A percentile compares a stretch with the other conserved stretches of the same genome.
Conservation (phyloP, 306 rosid species). For the Cucurbita ficifolia region DNA sequence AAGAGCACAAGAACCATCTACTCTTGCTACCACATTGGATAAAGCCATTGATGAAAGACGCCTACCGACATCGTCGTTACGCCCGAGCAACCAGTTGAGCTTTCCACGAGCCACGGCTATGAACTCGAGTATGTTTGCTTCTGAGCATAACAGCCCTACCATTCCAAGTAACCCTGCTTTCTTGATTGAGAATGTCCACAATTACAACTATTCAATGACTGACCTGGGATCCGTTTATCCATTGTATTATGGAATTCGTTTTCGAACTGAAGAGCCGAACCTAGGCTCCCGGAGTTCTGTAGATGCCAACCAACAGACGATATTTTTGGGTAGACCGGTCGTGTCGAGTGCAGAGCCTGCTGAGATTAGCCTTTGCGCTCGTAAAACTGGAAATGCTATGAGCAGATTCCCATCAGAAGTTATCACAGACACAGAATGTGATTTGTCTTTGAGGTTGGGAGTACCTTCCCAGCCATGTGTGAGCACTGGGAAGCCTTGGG, state of each 20-base stretch:
- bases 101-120: constrained; percentile 24
- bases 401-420: constrained; percentile 19
- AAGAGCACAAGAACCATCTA: constrained; percentile 46
- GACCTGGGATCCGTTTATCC: constrained; percentile 77
- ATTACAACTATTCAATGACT: constrained; percentile 26
- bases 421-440: constrained; percentile 39
- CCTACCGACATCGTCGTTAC: constrained; percentile 23
- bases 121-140: constrained; percentile 20
- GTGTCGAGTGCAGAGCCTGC: constrained; percentile 38
- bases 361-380: constrained; percentile 25
- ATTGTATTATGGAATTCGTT: constrained; percentile 43
- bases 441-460: constrained; percentile 77
- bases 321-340: constrained; percentile 65
- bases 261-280: constrained; percentile 29
- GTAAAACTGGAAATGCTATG: constrained; percentile 24
- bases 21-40: constrained; percentile 23
- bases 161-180: constrained; percentile 31
- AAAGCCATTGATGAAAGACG: constrained; percentile 27
- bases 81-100: constrained; percentile 27
- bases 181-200: constrained; percentile 25
- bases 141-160: constrained; percentile 31
- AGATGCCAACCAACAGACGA: constrained; percentile 23
- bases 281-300: constrained; percentile 20
- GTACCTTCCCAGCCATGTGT: constrained; percentile 26
- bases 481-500: constrained; percentile 31